A percentile compares a stretch with the other conserved stretches of the same genome.
Evolutionary conservation across 75 land plant genomes (phyloP).

Genomic region (Larix kaempferi): DNA sequence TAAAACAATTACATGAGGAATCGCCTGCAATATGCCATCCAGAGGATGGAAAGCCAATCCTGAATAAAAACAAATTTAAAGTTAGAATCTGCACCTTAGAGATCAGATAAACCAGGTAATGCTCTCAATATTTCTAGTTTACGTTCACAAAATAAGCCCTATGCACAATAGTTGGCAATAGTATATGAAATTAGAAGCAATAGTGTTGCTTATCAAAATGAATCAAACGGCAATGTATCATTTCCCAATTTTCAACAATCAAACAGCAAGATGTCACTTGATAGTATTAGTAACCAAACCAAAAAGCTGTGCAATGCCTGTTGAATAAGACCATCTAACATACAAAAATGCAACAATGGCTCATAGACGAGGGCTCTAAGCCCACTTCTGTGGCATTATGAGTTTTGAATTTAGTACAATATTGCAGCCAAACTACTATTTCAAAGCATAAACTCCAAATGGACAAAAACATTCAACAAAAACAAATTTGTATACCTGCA

Average conservation of each 20-base stretch:
- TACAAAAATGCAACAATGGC: not conserved
- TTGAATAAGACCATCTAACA: not conserved
- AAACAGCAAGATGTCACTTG: not conserved
- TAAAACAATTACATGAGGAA: conserved; percentile 77
- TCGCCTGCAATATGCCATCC: conserved; percentile 14
- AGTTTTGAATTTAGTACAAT: not conserved
- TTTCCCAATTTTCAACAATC: not conserved
- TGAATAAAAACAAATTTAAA: conserved; percentile 11
- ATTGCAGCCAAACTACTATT: not conserved
- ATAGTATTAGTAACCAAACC: not conserved
- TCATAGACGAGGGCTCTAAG: too few relatives aligned
- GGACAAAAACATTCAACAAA: not conserved
- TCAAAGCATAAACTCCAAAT: not conserved
- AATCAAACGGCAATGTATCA: not conserved
- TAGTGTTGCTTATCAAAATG: not conserved
- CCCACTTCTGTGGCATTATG: too few relatives aligned
- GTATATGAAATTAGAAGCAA: too few relatives aligned
- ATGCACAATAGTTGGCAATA: not conserved
- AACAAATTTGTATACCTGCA: conserved; percentile 29
- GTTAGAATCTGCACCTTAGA: not conserved
- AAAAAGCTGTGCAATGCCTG: not conserved
- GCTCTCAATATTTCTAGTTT: not conserved
- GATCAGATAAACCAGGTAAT: not conserved
- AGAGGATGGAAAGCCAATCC: conserved; percentile 95
- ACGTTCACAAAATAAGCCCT: not conserved